Evolutionary conservation across 192 early-diverging fungal genomes (phyloP).

Genomic region (Coemansia sp.): DNA sequence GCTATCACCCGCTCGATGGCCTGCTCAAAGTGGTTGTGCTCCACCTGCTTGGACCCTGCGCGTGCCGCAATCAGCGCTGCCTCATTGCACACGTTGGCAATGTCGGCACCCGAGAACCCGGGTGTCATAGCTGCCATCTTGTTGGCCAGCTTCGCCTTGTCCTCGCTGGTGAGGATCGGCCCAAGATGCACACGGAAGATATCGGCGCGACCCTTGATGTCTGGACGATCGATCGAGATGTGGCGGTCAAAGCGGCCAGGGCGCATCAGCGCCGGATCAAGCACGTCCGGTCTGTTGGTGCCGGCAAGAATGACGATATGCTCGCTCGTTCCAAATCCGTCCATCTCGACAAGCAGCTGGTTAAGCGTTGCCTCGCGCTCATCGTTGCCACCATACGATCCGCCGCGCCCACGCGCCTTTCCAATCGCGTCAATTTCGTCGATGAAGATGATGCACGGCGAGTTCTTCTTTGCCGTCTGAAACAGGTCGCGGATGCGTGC

Average conservation of each 20-base stretch:
- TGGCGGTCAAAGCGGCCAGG: constrained; percentile 99
- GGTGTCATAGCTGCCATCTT: constrained; percentile 95
- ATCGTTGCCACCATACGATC: constrained; percentile 91
- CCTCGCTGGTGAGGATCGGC: constrained; percentile 85
- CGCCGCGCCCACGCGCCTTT: constrained; percentile 89
- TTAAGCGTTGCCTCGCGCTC: constrained; percentile 97
- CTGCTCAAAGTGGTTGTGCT: constrained; percentile 89
- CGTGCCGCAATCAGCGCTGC: constrained; percentile 97
- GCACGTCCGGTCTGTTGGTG: constrained; percentile 96
- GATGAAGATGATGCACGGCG: constrained; percentile 99
- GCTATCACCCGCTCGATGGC: constrained; percentile 99
- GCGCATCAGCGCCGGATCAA: constrained; percentile 93
- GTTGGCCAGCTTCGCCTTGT: constrained; percentile 74
- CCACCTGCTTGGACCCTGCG: constrained; percentile 71
- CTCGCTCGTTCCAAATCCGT: constrained; percentile 76
- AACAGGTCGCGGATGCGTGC: constrained; percentile 93
- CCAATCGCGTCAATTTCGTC: constrained; percentile 99
- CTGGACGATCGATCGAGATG: constrained; percentile 94
- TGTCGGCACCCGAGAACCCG: constrained; percentile 97
- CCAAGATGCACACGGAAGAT: constrained; percentile 97
- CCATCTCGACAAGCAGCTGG: constrained; percentile 99
- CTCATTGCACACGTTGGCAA: constrained; percentile 99
- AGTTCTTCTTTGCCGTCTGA: constrained; percentile 94
- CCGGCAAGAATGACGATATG: constrained; percentile 94
- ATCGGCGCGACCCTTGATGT: constrained; percentile 92